Base-by-base conservation (phyloP, 2,329 filamentous ascomycete genomes). In the Pseudocercospora fuligena region DNA sequence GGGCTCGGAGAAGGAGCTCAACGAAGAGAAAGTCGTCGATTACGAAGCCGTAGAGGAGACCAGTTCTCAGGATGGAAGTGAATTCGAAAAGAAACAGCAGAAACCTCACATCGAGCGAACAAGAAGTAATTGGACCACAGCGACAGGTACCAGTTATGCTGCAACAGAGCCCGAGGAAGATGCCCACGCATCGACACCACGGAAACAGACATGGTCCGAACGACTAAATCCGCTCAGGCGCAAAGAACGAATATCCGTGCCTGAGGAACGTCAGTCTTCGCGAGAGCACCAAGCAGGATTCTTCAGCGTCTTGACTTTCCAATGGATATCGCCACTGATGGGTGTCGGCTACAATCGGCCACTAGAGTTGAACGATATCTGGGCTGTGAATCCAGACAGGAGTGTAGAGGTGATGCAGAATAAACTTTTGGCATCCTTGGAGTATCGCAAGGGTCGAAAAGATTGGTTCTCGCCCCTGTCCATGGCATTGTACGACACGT, bases 251-350 rank as follows among this genome's bases (percentile, higher is more conserved):
- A 87, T 87, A n/a, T 85, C 86, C 2, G 78, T 89, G 1, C 87
- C 88, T 1, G 77, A 84, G 27, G 80, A 85, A 71, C 80, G 87
- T 31, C 74, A 74, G 9, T 78, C 84, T 0, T 93, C 88, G 5
- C 87, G 86, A 68, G 94, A 97, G 80, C 84, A 92, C 76, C 84
- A 82, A 3, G 94, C 94, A 5, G 82, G 86, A 1, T 90, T 93
- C 74, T 86, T 95, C 69, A 97, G 92, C 80, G 78, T 84, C 64
- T 78, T 97, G 23, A 90, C 90, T 3, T 98, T 97, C 76, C 88
- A 93, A 77, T 98, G 94, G 94, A 94, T 97, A 85, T 88, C 89
- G 0, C 90, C 92, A 1, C 77, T 98, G 63, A 98, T 98, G 94
- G 85, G 81, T 69, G 87, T 89, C 46, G 95, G 95, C 40, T 98